Percentiles rank a stretch among this genome's conserved stretches.
These are phyloP conservation scores for Wallacemonas sp. DNA, from an alignment of 208 protist genomes.

Conservation along the genomic window DNA sequence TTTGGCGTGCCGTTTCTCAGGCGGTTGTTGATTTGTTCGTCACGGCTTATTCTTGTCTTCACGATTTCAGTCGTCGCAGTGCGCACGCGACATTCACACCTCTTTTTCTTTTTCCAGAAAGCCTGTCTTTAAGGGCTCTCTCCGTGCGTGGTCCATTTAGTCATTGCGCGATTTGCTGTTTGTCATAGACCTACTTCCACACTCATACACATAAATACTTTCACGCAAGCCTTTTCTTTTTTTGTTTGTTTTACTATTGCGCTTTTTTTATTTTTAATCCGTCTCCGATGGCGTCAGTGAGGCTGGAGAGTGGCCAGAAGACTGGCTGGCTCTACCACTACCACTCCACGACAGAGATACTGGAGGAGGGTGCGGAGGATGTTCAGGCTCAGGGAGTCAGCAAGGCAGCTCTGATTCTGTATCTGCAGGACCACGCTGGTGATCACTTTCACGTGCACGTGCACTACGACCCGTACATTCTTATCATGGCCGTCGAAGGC, in stretches of 20 bases:
- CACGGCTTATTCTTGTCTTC: conserved; percentile 1
- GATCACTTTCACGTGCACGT: conserved; percentile 78
- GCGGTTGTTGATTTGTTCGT: no score
- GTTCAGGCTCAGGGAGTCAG: conserved; percentile 23
- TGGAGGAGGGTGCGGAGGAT: conserved; percentile 20
- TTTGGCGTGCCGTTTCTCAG: no score
- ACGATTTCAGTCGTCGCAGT: no score
- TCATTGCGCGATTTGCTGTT: background rate
- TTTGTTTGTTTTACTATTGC: background rate
- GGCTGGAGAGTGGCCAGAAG: conserved; percentile 62
- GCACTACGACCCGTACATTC: conserved; percentile 80
- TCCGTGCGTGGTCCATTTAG: background rate
- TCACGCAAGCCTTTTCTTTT: no score
- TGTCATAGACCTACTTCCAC: no score
- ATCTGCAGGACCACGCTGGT: conserved; percentile 81
- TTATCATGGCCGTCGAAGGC: conserved; percentile 70
- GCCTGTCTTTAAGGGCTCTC: no score
- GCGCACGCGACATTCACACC: background rate
- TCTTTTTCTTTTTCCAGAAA: conserved; percentile 3
- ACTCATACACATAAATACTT: no score
- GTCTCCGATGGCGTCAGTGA: conserved; percentile 13
- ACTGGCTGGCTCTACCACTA: conserved; percentile 92
- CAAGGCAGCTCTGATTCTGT: conserved; percentile 62
- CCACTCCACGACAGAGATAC: conserved; percentile 62
- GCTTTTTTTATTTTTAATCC: background rate